Conservation (phyloP, 2,329 filamentous ascomycete genomes). For the Pseudonectria foliicola region DNA sequence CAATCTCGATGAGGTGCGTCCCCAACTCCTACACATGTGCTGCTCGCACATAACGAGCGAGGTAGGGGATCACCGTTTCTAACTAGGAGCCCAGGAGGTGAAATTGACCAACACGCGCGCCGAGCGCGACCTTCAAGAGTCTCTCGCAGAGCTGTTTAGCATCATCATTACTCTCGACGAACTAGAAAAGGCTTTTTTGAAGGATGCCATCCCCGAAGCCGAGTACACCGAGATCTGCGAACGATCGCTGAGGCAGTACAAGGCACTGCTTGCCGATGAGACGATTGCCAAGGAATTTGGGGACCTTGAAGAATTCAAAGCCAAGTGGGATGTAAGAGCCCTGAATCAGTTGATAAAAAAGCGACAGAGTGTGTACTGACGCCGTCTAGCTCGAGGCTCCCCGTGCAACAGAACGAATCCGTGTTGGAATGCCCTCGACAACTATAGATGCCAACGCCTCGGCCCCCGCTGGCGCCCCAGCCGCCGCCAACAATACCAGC, state of each 20-base stretch:
- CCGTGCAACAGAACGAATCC: constrained; percentile 83
- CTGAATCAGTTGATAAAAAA: accelerated
- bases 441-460: constrained; percentile 51
- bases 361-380: constrained; percentile 1
- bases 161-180: constrained; percentile 95
- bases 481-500: constrained; percentile 41
- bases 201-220: constrained; percentile 83
- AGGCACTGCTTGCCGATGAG: constrained; percentile 85
- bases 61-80: too few species aligned
- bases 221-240: constrained; percentile 98
- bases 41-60: too few species aligned
- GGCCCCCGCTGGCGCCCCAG: constrained; percentile 35
- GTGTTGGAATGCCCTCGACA: constrained; percentile 87
- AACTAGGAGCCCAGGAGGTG: constrained; percentile 62
- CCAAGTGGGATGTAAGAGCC: constrained; percentile 74
- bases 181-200: constrained; percentile 91
- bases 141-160: constrained; percentile 93
- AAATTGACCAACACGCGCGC: constrained; percentile 81
- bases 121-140: constrained; percentile 91
- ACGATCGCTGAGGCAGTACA: constrained; percentile 91
- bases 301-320: constrained; percentile 85
- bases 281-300: constrained; percentile 82
- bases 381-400: constrained; percentile 75
- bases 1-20: constrained; percentile 77
- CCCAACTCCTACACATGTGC: constrained; percentile 4